Evolutionary conservation across 495 filamentous ascomycete genomes (phyloP).

Genomic region (Filosporella fistucella): DNA sequence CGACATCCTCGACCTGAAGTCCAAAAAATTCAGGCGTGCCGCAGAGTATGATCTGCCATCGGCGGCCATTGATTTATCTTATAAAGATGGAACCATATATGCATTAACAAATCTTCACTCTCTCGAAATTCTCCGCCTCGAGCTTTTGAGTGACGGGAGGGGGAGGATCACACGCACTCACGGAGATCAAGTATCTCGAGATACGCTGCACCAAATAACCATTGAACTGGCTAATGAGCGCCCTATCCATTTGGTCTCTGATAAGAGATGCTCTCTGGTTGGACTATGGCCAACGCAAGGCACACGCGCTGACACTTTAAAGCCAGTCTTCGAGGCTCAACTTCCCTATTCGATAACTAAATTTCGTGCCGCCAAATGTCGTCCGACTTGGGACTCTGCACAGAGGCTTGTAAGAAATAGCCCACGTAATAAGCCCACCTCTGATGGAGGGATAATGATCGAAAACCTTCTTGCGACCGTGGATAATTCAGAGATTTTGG

Average conservation of each 20-base stretch:
- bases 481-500: conserved; percentile 46
- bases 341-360: conserved; percentile 43
- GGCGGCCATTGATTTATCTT: conserved; percentile 34
- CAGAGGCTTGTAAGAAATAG: neutral
- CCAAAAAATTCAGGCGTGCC: conserved; percentile 36
- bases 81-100: conserved; percentile 35
- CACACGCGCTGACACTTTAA: conserved; percentile 33
- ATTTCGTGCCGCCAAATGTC: conserved; percentile 37
- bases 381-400: conserved; percentile 35
- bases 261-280: conserved; percentile 39
- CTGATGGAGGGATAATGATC: neutral
- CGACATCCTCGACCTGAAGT: conserved; percentile 36
- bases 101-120: conserved; percentile 41
- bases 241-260: conserved; percentile 37
- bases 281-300: conserved; percentile 46
- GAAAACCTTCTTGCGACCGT: conserved; percentile 4
- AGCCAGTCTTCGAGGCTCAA: conserved; percentile 43
- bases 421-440: no score
- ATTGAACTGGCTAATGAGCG: conserved; percentile 26
- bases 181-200: conserved; percentile 18
- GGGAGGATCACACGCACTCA: conserved; percentile 20
- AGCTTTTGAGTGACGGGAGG: conserved; percentile 17
- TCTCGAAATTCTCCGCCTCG: conserved; percentile 32
- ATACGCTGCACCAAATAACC: conserved; percentile 32
- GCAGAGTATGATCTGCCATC: conserved; percentile 36